Evolutionary conservation across 192 early-diverging fungal genomes (phyloP).

Genomic region (Coemansia biformis): DNA sequence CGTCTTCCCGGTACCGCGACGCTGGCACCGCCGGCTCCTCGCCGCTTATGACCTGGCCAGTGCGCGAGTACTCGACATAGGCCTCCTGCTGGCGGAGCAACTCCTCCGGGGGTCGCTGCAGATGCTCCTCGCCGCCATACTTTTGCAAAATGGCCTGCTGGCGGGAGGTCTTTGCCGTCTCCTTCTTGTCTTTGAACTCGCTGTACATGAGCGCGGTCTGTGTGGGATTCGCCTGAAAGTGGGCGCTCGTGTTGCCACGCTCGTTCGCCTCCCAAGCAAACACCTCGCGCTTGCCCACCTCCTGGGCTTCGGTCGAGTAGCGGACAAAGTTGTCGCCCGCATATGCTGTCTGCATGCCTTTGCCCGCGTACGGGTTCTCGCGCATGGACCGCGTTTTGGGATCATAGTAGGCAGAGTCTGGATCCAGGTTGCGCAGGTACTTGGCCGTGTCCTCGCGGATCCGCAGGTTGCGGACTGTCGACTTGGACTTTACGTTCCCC

Average conservation of each 20-base stretch:
- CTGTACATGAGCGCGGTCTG: constrained; percentile 87
- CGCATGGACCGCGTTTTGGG: constrained; percentile 99
- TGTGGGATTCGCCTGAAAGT: constrained; percentile 93
- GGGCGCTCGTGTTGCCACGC: constrained; percentile 71
- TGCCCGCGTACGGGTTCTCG: constrained; percentile 81
- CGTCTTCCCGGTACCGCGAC: constrained; percentile 90
- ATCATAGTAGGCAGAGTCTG: constrained; percentile 95
- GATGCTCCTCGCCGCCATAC: constrained; percentile 95
- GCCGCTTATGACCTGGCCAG: constrained; percentile 82
- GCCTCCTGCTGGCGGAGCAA: constrained; percentile 87
- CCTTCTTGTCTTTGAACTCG: constrained; percentile 80
- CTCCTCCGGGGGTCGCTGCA: constrained; percentile 84
- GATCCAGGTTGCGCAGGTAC: constrained; percentile 93
- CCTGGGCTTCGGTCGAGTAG: constrained; percentile 78
- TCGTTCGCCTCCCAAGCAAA: constrained; percentile 94
- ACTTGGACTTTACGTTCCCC: constrained; percentile 82
- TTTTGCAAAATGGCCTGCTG: constrained; percentile 75
- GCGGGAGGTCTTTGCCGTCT: constrained; percentile 62
- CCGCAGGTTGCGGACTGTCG: constrained; percentile 92
- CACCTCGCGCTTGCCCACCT: constrained; percentile 76
- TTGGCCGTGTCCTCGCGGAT: constrained; percentile 99
- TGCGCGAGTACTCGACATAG: constrained; percentile 95
- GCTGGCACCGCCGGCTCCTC: constrained; percentile 64
- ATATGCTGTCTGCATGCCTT: constrained; percentile 52
- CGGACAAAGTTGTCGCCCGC: constrained; percentile 93